A percentile compares a stretch with the other conserved stretches of the same genome.
Evolutionary conservation across 805 yeast genomes (phyloP).

Genomic region (Saccharomycopsis lassenensis): DNA sequence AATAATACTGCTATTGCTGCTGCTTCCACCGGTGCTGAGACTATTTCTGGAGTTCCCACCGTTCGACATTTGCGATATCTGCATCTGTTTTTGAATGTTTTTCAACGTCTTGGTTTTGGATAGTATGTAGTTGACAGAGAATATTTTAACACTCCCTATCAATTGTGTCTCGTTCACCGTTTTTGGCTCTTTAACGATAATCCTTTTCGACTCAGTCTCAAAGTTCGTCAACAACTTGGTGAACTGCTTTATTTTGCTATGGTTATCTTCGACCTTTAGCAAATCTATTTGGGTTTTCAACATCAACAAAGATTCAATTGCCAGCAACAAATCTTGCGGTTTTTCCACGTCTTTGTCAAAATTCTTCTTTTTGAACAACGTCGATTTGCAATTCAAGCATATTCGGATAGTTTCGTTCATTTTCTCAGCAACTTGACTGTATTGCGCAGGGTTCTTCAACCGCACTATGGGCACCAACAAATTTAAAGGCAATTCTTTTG

Average conservation of each 20-base stretch:
- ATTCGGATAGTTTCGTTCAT: conserved; percentile 35
- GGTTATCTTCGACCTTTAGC: conserved; percentile 14
- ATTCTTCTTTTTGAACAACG: conserved; percentile 45
- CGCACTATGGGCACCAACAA: conserved; percentile 8
- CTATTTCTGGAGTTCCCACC: conserved; percentile 23
- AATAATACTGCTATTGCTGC: not conserved
- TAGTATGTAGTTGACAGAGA: conserved; percentile 8
- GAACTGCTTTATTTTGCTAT: not conserved
- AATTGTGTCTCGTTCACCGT: conserved; percentile 11
- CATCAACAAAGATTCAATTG: conserved; percentile 20
- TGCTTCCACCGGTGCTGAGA: conserved; percentile 13
- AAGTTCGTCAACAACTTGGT: conserved; percentile 7
- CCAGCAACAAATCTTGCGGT: conserved; percentile 20
- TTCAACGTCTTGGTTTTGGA: conserved; percentile 5
- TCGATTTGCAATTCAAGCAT: conserved; percentile 60
- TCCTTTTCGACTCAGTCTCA: conserved; percentile 13
- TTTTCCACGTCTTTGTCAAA: conserved; percentile 30
- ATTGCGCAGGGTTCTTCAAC: not conserved
- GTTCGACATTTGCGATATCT: no score
- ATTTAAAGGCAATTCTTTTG: conserved; percentile 53
- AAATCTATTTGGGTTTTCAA: conserved; percentile 19
- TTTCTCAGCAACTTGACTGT: not conserved
- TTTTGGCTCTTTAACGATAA: not conserved
- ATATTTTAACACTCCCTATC: conserved; percentile 6
- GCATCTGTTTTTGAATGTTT: conserved; percentile 30